Conservation (phyloP, 108 stramenopile species). For the Skeletonema marinoi region DNA sequence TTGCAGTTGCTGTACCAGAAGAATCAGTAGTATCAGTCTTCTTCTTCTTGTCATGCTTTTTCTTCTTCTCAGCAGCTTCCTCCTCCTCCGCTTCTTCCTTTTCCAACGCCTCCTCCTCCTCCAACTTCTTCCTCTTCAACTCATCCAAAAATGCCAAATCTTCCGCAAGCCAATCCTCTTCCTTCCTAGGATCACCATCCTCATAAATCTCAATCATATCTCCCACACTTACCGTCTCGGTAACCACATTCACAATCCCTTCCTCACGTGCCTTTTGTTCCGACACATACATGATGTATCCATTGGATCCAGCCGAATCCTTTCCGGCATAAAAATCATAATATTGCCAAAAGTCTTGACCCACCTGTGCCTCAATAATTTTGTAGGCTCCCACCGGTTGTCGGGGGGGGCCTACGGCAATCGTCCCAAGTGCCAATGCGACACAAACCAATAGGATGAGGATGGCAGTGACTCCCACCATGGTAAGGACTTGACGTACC, state of each 20-base stretch:
- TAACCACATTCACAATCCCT: constrained; percentile 67
- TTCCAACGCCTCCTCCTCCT: neutral
- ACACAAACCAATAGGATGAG: constrained; percentile 18
- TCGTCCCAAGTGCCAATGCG: constrained; percentile 16
- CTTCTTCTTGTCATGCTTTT: constrained; percentile 1
- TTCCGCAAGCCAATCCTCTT: constrained; percentile 48
- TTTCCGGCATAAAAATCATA: constrained; percentile 84
- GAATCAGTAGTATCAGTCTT: constrained; percentile 1
- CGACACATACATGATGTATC: constrained; percentile 69
- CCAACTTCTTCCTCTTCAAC: constrained; percentile 30
- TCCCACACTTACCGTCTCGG: constrained; percentile 36
- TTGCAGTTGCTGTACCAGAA: neutral
- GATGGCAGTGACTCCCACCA: constrained; percentile 11
- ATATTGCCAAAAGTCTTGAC: constrained; percentile 66
- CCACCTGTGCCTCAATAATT: constrained; percentile 76
- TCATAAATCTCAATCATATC: constrained; percentile 56
- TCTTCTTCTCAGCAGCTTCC: constrained; percentile 7
- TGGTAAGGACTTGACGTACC: constrained; percentile 10
- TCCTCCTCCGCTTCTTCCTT: neutral
- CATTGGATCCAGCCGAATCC: constrained; percentile 83
- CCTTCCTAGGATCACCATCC: constrained; percentile 19
- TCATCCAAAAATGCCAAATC: constrained; percentile 42
- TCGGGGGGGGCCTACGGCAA: constrained; percentile 68
- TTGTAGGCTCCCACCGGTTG: constrained; percentile 79
- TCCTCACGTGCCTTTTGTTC: constrained; percentile 53